Evolutionary conservation across 2,329 filamentous ascomycete species (phyloP), one percentile per base, ranked within the genome.

Genomic region (Neopestalotiopsis clavispora): DNA sequence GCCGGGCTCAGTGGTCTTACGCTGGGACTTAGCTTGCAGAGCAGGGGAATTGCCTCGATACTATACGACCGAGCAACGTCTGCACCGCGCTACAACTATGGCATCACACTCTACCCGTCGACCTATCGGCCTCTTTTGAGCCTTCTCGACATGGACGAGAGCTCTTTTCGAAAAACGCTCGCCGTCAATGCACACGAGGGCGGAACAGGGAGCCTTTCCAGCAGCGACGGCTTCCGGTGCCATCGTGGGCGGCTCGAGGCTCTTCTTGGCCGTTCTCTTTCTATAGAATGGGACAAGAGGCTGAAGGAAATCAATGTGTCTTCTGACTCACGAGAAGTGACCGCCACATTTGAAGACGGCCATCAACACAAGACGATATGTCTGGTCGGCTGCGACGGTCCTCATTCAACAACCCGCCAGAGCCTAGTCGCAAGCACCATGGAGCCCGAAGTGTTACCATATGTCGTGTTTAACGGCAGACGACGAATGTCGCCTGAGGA

Each of bases 391-490:
- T 61, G 23, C 40, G 67, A 65, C n/a, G 67, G 67, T 12, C 60
- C 61, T 6, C 67, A 65, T 20, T 68, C 67, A 14, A 28, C 13
- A 12, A 65, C 30, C n/a, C 67, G 61, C 49, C 23, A 58, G 9
- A 56, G 30, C 17, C 61, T 59, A 3, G 23, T 30, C 4, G 57
- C 66, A 9, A 34, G 58, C 40, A 28, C 3, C 23, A 60, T 56
- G 23, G 17, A 32, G 34, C 40, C 38, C 17, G 42, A 64, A 30
- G 45, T 68, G 3, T 49, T 68, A 30, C 67, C 67, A 2, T 68
- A 65, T 30, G 67, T 68, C 10, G 67, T 40, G 30, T 68, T 65
- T 61, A 68, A 65, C 28, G 67, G 67, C 10, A 57, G 30, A 12
- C 67, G 60, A 5, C 45, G 34, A 14, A 52, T 68, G 32, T 23